Evolutionary conservation across 129 eudicot species (phyloP).

Genomic region (Flaveria linearis): DNA sequence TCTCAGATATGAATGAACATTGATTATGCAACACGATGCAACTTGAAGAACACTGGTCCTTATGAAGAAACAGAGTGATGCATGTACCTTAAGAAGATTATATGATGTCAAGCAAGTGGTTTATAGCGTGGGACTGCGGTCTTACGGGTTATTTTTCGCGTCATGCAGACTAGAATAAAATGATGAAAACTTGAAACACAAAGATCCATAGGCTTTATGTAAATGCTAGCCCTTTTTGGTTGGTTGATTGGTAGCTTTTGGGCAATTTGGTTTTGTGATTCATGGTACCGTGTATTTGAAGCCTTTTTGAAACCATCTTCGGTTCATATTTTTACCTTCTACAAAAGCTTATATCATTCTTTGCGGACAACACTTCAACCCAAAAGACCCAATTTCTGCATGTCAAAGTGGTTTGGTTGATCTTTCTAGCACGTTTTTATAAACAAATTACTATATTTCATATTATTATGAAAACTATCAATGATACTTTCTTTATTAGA

Average conservation of each 20-base stretch:
- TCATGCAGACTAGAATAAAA: slow-evolving; percentile 32
- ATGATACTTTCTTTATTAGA: background rate
- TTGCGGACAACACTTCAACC: background rate
- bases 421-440: background rate
- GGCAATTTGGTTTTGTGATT: slow-evolving; percentile 23
- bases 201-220: slow-evolving; percentile 26
- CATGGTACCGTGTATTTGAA: slow-evolving; percentile 22
- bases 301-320: slow-evolving; percentile 29
- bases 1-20: slow-evolving; percentile 28
- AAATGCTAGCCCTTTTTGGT: slow-evolving; percentile 27
- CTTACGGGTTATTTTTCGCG: slow-evolving; percentile 19
- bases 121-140: slow-evolving; percentile 22
- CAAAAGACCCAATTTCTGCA: background rate
- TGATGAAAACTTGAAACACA: slow-evolving; percentile 25
- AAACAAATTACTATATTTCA: background rate
- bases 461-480: too few relatives aligned
- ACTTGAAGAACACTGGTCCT: slow-evolving; percentile 13
- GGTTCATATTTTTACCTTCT: background rate
- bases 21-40: slow-evolving; percentile 28
- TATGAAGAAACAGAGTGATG: slow-evolving; percentile 15
- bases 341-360: slow-evolving; percentile 9
- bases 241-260: slow-evolving; percentile 25
- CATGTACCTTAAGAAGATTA: slow-evolving; percentile 13
- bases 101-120: slow-evolving; percentile 13
- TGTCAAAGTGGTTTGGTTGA: background rate